phyloP scores from a whole-genome alignment of 2,329 filamentous ascomycete species.

The Cordyceps farinosa region DNA sequence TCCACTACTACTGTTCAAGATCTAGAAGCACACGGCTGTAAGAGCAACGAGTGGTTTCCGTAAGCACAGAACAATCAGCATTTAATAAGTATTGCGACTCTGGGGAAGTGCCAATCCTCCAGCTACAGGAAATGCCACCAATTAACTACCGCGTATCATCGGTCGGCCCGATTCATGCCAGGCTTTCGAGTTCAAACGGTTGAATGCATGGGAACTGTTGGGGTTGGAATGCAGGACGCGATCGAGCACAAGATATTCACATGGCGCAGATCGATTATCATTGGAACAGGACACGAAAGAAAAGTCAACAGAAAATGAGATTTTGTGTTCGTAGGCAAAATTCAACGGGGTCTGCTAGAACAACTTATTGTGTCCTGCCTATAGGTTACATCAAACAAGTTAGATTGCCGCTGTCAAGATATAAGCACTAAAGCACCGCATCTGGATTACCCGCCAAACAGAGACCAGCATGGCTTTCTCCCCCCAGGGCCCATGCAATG shows the following conservation, averaged over 20 bases:
- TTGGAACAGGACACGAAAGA: too few species aligned
- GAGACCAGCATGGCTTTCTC: background rate
- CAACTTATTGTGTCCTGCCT: too few species aligned
- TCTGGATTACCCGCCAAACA: constrained; percentile 7
- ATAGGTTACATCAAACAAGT: background rate
- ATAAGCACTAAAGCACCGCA: constrained; percentile 10
- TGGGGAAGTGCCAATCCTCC: background rate
- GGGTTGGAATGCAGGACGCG: background rate
- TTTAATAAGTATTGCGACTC: too few species aligned
- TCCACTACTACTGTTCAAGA: too few species aligned
- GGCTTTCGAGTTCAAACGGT: background rate
- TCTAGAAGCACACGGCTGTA: too few species aligned
- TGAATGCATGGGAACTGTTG: background rate
- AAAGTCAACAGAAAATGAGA: too few species aligned
- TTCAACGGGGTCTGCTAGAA: too few species aligned
- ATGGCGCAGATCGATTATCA: too few species aligned
- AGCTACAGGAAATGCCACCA: background rate
- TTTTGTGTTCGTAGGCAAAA: too few species aligned
- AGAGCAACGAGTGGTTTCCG: too few species aligned
- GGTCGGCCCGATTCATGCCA: background rate
- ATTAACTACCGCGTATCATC: background rate
- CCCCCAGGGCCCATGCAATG: background rate
- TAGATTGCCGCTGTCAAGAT: background rate
- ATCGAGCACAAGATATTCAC: background rate
- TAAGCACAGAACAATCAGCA: too few species aligned